Conservation (phyloP, 495 filamentous ascomycete species). For the Penicillium coffeae region DNA sequence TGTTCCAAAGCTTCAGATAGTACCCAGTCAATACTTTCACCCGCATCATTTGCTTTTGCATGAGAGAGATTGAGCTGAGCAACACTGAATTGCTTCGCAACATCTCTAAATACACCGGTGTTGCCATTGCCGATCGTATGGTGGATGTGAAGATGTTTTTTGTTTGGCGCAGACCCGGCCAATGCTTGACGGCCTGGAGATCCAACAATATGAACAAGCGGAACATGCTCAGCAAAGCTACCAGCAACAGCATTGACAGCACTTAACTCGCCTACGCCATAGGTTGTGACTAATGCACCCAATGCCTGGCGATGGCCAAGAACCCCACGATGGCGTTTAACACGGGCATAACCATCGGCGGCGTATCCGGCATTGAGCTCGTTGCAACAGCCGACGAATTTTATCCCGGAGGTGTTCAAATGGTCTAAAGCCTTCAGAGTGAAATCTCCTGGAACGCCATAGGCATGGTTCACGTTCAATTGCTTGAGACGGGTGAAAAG, state of each 20-base stretch:
- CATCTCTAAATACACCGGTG: background rate
- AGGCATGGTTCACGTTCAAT: constrained; percentile 1
- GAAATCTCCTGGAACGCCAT: constrained; percentile 55
- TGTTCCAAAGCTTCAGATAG: background rate
- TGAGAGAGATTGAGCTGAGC: background rate
- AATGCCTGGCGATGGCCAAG: too few species aligned
- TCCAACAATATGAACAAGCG: constrained; percentile 75
- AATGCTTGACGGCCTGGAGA: constrained; percentile 6
- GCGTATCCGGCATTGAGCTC: constrained; percentile 77
- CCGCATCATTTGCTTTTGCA: background rate
- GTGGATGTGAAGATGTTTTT: too few species aligned
- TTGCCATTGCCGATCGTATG: background rate
- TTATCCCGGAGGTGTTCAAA: constrained; percentile 51
- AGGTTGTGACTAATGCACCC: constrained; percentile 66
- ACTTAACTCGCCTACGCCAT: constrained; percentile 71
- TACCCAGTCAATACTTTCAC: background rate
- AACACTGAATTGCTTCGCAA: background rate
- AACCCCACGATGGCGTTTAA: too few species aligned
- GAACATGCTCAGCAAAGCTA: constrained; percentile 65
- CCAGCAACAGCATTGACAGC: constrained; percentile 67
- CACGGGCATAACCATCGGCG: constrained; percentile 70
- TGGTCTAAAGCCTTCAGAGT: constrained; percentile 66
- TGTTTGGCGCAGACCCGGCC: background rate
- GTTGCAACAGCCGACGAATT: constrained; percentile 72
- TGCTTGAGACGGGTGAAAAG: constrained; percentile 10